These are phyloP conservation scores for Vigna angularis DNA, from an alignment of 306 rosid species.

Conservation along the genomic window DNA sequence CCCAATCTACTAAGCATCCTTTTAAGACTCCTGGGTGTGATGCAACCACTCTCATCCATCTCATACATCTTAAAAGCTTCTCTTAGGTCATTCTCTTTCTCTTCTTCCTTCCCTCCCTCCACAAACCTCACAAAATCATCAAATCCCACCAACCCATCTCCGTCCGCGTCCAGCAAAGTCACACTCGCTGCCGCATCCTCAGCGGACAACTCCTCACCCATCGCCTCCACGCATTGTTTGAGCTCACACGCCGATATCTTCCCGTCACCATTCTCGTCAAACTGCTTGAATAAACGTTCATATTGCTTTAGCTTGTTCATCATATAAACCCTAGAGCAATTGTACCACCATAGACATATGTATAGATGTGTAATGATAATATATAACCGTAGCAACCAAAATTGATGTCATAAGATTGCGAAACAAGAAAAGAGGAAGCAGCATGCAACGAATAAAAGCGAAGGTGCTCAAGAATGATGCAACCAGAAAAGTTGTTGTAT, in stretches of 20 bases:
- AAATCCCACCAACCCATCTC: conserved; percentile 67
- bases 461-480: not conserved
- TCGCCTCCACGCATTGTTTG: conserved; percentile 54
- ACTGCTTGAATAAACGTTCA: conserved; percentile 65
- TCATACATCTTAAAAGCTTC: conserved; percentile 88
- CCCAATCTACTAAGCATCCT: conserved; percentile 77
- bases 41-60: conserved; percentile 73
- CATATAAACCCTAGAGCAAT: not conserved
- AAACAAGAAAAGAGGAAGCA: not conserved
- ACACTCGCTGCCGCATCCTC: conserved; percentile 60
- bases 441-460: not conserved
- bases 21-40: conserved; percentile 76
- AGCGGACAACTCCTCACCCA: conserved; percentile 60
- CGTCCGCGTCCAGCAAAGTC: conserved; percentile 56
- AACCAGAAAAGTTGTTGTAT: not conserved
- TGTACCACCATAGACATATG: no score
- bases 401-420: not conserved
- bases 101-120: conserved; percentile 78
- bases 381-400: not conserved
- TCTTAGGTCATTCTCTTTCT: conserved; percentile 61
- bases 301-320: conserved; percentile 63
- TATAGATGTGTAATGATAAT: not conserved
- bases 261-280: conserved; percentile 73
- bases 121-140: conserved; percentile 76
- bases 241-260: conserved; percentile 75